phyloP scores from a whole-genome alignment of 139 green algal genomes.

The Chlorokybus atmophyticus region DNA sequence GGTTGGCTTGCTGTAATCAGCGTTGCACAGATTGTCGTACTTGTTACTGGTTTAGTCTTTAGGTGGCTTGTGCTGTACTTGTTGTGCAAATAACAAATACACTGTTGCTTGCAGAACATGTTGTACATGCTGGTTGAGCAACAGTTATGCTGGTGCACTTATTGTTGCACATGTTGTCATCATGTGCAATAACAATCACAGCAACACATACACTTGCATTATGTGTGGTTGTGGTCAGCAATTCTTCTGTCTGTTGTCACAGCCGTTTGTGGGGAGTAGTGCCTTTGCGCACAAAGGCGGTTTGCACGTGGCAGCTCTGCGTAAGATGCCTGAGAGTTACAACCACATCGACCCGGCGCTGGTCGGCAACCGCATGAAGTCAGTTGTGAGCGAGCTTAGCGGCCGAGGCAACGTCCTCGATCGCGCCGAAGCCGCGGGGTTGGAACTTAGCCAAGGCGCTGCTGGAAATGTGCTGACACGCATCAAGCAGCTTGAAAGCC shows the following conservation, averaged over 20 bases:
- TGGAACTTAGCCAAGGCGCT: slow-evolving; percentile 20
- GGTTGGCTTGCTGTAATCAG: too few relatives aligned
- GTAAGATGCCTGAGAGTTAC: slow-evolving; percentile 33
- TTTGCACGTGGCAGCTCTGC: slow-evolving; percentile 32
- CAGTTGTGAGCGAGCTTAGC: slow-evolving; percentile 29
- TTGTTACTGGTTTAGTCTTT: too few relatives aligned
- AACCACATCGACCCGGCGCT: slow-evolving; percentile 35
- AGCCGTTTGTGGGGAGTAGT: slow-evolving; percentile 31
- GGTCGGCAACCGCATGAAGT: slow-evolving; percentile 32
- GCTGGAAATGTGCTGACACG: slow-evolving; percentile 30
- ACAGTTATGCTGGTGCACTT: too few relatives aligned
- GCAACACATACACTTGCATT: too few relatives aligned
- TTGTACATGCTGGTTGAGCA: too few relatives aligned
- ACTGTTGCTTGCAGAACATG: too few relatives aligned
- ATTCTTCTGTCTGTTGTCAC: slow-evolving; percentile 1
- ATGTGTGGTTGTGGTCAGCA: too few relatives aligned
- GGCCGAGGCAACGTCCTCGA: slow-evolving; percentile 34
- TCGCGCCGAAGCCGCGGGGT: slow-evolving; percentile 22
- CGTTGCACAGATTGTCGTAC: too few relatives aligned
- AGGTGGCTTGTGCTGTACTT: too few relatives aligned
- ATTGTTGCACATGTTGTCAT: too few relatives aligned
- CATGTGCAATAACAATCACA: too few relatives aligned
- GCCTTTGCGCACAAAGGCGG: slow-evolving; percentile 40
- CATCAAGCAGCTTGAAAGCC: slow-evolving; percentile 37
- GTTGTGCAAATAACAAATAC: too few relatives aligned